Evolutionary conservation across 108 stramenopile species (phyloP).

Genomic region (Skeletonema costatum): DNA sequence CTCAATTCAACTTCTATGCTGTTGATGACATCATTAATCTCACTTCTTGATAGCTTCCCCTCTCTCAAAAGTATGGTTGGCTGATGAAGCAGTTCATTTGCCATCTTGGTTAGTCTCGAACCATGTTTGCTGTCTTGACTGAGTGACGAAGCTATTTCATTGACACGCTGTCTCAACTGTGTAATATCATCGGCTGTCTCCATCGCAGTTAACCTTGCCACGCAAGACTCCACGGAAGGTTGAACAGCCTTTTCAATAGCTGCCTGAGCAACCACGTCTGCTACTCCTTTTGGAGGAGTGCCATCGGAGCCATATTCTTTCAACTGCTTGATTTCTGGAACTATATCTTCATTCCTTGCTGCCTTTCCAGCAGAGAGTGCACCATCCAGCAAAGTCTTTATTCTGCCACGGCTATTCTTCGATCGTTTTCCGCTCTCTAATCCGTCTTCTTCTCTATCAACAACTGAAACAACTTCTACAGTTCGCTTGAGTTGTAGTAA

Average conservation of each 20-base stretch:
- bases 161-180: slow-evolving; percentile 24
- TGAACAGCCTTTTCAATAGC: slow-evolving; percentile 49
- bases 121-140: background rate
- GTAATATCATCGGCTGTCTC: slow-evolving; percentile 28
- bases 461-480: slow-evolving; percentile 40
- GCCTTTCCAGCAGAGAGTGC: slow-evolving; percentile 76
- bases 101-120: slow-evolving; percentile 20
- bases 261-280: slow-evolving; percentile 29
- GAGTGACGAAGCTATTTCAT: slow-evolving; percentile 20
- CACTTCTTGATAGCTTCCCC: slow-evolving; percentile 9
- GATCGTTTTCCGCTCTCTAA: background rate
- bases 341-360: slow-evolving; percentile 57
- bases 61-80: slow-evolving; percentile 59
- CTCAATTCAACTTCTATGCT: slow-evolving; percentile 23
- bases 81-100: slow-evolving; percentile 49
- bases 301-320: slow-evolving; percentile 60
- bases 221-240: slow-evolving; percentile 44
- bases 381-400: slow-evolving; percentile 60
- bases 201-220: slow-evolving; percentile 36
- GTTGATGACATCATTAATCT: slow-evolving; percentile 10
- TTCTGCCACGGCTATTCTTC: slow-evolving; percentile 20
- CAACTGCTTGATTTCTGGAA: slow-evolving; percentile 56
- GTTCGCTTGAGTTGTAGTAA: slow-evolving; percentile 82
- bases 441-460: slow-evolving; percentile 2
- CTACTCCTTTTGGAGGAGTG: slow-evolving; percentile 42